Evolutionary conservation across 495 filamentous ascomycete species (phyloP).

Genomic region (Annulohypoxylon stygium): DNA sequence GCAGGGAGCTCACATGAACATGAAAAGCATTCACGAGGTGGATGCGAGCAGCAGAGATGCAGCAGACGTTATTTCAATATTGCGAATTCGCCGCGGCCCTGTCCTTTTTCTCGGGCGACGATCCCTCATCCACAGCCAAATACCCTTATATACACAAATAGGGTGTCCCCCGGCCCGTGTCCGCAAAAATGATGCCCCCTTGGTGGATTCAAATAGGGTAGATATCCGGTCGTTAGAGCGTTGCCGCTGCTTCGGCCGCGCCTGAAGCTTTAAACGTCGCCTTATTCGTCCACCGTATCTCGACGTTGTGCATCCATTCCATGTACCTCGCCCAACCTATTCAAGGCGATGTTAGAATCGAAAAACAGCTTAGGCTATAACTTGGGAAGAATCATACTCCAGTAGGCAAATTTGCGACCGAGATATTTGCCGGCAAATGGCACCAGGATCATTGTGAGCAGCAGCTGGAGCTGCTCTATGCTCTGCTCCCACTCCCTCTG

Average conservation of each 20-base stretch:
- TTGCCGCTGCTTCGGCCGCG: conserved; percentile 76
- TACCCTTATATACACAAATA: conserved; percentile 39
- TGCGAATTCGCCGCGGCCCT: not conserved
- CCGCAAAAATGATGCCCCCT: conserved; percentile 11
- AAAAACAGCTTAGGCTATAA: not conserved
- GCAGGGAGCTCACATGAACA: not conserved
- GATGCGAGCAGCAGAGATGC: conserved; percentile 5
- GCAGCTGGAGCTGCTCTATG: conserved; percentile 90
- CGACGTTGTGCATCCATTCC: conserved; percentile 69
- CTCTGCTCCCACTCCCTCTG: conserved; percentile 94
- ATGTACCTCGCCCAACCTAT: conserved; percentile 70
- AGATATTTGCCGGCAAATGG: conserved; percentile 94
- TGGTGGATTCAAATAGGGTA: conserved; percentile 3
- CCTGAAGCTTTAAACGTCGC: conserved; percentile 73
- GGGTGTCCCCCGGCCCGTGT: conserved; percentile 25
- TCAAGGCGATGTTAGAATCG: conserved; percentile 21
- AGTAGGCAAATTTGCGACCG: conserved; percentile 94
- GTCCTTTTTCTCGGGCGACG: not conserved
- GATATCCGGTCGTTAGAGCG: conserved; percentile 61
- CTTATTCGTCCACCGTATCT: conserved; percentile 66
- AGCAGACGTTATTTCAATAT: conserved; percentile 4
- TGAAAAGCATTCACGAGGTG: not conserved
- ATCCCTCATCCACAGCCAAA: conserved; percentile 15
- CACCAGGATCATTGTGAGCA: conserved; percentile 92
- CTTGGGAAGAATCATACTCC: conserved; percentile 71